A percentile compares a stretch with the other conserved stretches of the same genome.
These are phyloP conservation scores for Kodamaea sagamina DNA, from an alignment of 805 yeast genomes.

Conservation along the genomic window DNA sequence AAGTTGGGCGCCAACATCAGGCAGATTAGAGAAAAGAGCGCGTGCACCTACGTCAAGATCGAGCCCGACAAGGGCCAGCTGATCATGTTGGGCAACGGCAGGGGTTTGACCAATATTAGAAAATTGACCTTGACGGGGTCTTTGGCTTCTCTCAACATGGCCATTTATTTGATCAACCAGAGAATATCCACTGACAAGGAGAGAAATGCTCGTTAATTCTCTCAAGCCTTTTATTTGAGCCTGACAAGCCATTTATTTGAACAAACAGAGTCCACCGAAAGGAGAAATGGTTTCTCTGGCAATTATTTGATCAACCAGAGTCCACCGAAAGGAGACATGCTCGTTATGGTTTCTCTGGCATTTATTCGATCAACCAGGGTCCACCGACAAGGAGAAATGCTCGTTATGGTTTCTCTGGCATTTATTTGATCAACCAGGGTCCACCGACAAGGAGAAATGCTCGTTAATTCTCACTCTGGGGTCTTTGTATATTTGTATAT, in stretches of 20 bases:
- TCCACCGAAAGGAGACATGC: conserved; percentile 59
- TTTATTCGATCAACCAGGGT: conserved; percentile 71
- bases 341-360: conserved; percentile 60
- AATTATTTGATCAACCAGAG: conserved; percentile 70
- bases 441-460: conserved; percentile 62
- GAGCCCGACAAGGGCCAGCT: conserved; percentile 60
- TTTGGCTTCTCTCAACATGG: conserved; percentile 66
- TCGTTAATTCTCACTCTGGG: conserved; percentile 1
- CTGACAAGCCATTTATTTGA: conserved; percentile 3
- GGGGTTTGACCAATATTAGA: conserved; percentile 49
- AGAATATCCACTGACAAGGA: conserved; percentile 68
- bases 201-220: conserved; percentile 33
- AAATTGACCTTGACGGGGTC: conserved; percentile 69
- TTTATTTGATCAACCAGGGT: conserved; percentile 71
- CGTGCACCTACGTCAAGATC: conserved; percentile 70
- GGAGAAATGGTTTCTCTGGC: conserved; percentile 73
- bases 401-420: conserved; percentile 60
- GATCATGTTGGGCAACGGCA: conserved; percentile 46
- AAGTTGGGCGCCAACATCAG: conserved; percentile 82
- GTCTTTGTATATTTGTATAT: conserved; percentile 6
- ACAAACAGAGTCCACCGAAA: no score
- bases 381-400: conserved; percentile 58
- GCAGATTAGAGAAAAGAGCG: conserved; percentile 72
- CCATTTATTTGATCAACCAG: conserved; percentile 69
- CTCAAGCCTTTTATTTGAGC: no score